Evolutionary conservation across 805 yeast species (phyloP), one percentile per base, ranked within the genome.

Genomic region (Lipomyces japonicus): DNA sequence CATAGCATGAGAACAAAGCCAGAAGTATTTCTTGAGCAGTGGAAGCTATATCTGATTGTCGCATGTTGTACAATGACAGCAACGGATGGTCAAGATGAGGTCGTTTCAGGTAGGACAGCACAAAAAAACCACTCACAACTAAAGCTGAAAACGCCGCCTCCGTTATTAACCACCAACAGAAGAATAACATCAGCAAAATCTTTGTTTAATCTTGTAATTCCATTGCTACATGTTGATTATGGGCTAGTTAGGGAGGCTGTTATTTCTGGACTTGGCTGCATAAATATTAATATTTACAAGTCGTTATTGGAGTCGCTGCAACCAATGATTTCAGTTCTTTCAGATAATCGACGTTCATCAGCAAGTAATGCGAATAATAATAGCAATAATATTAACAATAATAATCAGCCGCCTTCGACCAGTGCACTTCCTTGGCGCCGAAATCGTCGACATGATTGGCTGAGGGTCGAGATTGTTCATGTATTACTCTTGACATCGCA

Each of bases 1-100:
- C 63, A 63, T 49, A 57, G 69, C 2, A 65, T 61, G 55, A 69
- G 71, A 32, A 67, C 75, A 2, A 81, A 82, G 1, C 57, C 61
- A 2, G 95, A 86, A 61, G 73, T 79, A 2, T 69, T 87, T 28
- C 78, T 86, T 2, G 88, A 84, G 53, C 96, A 88, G 64, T 88
- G 95, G 96, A 85, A 86, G 66, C 72, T 90, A 2, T 93, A 84
- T 63, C 69, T 93, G 61, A 84, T 91, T 39, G 93, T 89, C 50
- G 96, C 96, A 0, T 91, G 97, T 62, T 81, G 91, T 18, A 87
- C 96, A 0, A 68, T 93, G 55, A 93, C 98, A 0, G 79, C 95
- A 0, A 89, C 97, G 0, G 85, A 79, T 53, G 95, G 89, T 50
- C 96, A 89, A 63, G 80, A 85, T 53, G 43, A 30, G 16, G 16